Evolutionary conservation across 1,284 basidiomycete genomes (phyloP).

Genomic region (Somion occarium): DNA sequence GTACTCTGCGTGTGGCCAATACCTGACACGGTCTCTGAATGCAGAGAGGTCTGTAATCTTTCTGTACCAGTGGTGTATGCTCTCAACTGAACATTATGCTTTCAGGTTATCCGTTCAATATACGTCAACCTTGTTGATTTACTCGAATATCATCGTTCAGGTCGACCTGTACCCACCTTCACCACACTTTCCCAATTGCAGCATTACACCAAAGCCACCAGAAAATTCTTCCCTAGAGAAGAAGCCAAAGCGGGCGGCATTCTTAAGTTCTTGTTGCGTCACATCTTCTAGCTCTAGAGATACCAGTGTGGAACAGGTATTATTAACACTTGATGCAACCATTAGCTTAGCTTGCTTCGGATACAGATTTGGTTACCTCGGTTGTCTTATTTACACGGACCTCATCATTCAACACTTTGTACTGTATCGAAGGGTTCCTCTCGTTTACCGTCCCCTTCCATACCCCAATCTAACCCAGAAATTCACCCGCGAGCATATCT

Average conservation of each 20-base stretch:
- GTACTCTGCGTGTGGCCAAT: slow-evolving; percentile 14
- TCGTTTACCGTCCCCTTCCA: no score
- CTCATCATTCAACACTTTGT: no score
- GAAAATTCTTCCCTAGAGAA: slow-evolving; percentile 34
- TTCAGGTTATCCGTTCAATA: slow-evolving; percentile 13
- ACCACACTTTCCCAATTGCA: slow-evolving; percentile 25
- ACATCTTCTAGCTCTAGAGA: slow-evolving; percentile 6
- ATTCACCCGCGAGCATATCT: no score
- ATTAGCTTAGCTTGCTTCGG: no score
- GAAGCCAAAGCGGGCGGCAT: slow-evolving; percentile 34
- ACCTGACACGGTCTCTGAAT: slow-evolving; percentile 11
- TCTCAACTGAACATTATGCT: not conserved
- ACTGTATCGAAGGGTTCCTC: no score
- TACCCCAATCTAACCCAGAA: no score
- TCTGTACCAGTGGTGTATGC: not conserved
- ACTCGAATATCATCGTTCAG: slow-evolving; percentile 18
- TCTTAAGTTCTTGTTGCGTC: slow-evolving; percentile 19
- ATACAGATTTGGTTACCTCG: no score
- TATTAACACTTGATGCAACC: no score
- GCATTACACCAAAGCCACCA: slow-evolving; percentile 26
- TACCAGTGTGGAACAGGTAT: no score
- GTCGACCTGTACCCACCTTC: slow-evolving; percentile 20
- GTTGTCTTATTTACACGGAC: no score
- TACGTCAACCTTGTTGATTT: slow-evolving; percentile 38
- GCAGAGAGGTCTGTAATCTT: slow-evolving; percentile 15